Percentiles rank a stretch among this genome's conserved stretches.
These are phyloP conservation scores for Malbranchea zuffiana DNA, from an alignment of 2,329 filamentous ascomycete genomes.

Conservation along the genomic window DNA sequence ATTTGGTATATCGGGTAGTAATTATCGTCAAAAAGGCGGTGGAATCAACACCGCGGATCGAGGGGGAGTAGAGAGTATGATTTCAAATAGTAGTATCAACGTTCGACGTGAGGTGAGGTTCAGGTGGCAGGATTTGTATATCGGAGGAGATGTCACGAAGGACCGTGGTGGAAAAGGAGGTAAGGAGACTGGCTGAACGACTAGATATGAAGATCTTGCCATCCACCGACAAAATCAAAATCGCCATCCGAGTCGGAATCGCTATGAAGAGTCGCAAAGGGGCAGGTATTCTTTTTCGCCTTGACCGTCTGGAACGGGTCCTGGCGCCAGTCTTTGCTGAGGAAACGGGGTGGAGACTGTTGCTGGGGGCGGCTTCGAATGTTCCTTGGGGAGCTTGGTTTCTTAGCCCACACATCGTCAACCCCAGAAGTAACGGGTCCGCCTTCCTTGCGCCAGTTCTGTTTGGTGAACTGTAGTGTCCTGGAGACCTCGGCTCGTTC, in stretches of 20 bases:
- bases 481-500: constrained; percentile 41
- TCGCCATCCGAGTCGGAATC: constrained; percentile 47
- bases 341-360: constrained; percentile 29
- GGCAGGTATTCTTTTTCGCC: constrained; percentile 23
- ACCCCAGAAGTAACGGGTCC: constrained; percentile 27
- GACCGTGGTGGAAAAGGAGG: constrained; percentile 15
- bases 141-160: no score
- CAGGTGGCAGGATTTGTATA: no score
- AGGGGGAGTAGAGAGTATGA: no score
- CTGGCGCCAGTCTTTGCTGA: constrained; percentile 40
- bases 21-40: no score
- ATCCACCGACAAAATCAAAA: constrained; percentile 91
- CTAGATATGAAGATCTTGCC: constrained; percentile 60
- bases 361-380: constrained; percentile 14
- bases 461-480: constrained; percentile 35
- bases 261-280: constrained; percentile 41
- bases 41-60: constrained; percentile 2
- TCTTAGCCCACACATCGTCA: constrained; percentile 27
- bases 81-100: no score
- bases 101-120: no score
- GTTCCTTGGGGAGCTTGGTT: constrained; percentile 13
- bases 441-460: constrained; percentile 35
- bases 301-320: constrained; percentile 24
- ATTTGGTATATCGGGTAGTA: no score
- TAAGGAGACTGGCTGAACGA: constrained; percentile 20